Evolutionary conservation across 2,329 filamentous ascomycete genomes (phyloP), one percentile per base, ranked within the genome.

Genomic region (Exophiala viscosa): DNA sequence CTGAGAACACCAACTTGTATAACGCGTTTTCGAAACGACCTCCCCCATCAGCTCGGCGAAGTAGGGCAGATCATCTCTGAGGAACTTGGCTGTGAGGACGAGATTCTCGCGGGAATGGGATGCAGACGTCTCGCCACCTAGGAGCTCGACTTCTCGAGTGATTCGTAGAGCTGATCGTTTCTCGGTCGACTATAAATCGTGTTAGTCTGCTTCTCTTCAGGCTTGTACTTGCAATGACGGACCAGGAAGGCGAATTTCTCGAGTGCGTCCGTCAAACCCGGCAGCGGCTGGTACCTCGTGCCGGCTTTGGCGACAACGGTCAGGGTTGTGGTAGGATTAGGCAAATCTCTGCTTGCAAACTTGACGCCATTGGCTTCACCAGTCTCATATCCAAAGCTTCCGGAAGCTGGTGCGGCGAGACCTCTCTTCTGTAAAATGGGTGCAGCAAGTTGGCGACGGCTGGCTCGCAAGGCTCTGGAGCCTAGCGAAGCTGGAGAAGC

Each of bases 221-320:
- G 41, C n/a, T 23, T 8, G 18, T n/a, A 42, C 6, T 28, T 14
- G 17, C 18, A 28, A 42, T n/a, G 18, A 67, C 74, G 65, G 72
- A 90, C 93, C 88, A 95, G 95, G 84, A 96, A 99, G 62, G 95
- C 92, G 78, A 95, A 99, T 72, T 90, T 88, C 78, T 93, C 88
- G 62, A 99, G 82, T 54, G 87, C 92, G 69, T 91, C 87, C 60
- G 92, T 87, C 72, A 96, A 81, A 62, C 93, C 93, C 59, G 93
- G 93, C 63, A 88, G 80, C 60, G 88, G 83, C 79, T 99, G 86
- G 75, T 92, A 97, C 73, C 93, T 82, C 60, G 92, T 95, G 67
- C 93, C 93, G 60, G 90, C 93, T 80, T 95, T 96, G 64, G 91
- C 84, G 70, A 99, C 89, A 61, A 99, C 75, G 51, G 91, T 90